A percentile compares a stretch with the other conserved stretches of the same genome.
phyloP scores from a whole-genome alignment of 192 early-diverging fungal species.

The Glomus cerebriforme region DNA sequence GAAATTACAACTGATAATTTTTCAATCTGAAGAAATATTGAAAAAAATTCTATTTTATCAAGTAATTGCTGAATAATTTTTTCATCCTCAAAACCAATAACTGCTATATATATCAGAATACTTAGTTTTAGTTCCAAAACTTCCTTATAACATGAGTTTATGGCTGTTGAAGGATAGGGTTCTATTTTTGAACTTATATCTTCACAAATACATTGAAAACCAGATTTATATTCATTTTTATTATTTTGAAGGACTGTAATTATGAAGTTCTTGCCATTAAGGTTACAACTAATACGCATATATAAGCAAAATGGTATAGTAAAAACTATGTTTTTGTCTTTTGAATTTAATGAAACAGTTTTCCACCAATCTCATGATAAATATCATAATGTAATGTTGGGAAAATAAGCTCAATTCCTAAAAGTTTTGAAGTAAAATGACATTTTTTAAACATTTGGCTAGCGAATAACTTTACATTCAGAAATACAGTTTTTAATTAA shows the following conservation, averaged over 20 bases:
- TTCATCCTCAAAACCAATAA: no score
- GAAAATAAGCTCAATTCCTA: no score
- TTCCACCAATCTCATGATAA: no score
- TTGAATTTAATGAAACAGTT: no score
- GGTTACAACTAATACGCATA: not conserved
- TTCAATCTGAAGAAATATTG: not conserved
- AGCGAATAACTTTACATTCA: no score
- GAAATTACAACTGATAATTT: not conserved
- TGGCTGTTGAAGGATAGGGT: no score
- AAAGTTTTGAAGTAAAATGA: no score
- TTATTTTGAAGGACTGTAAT: no score
- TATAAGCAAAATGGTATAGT: not conserved
- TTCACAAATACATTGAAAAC: slow-evolving; percentile 1
- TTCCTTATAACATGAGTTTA: not conserved
- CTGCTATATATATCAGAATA: not conserved
- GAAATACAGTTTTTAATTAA: no score
- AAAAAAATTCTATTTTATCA: not conserved
- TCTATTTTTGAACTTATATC: not conserved
- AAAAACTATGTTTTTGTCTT: not conserved
- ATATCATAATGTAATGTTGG: no score
- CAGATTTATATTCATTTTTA: not conserved
- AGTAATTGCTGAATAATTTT: not conserved
- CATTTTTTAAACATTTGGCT: no score
- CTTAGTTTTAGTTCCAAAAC: not conserved
- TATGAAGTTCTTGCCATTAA: not conserved